phyloP scores from a whole-genome alignment of 2,329 filamentous ascomycete genomes.

The Calycina herbarum region DNA sequence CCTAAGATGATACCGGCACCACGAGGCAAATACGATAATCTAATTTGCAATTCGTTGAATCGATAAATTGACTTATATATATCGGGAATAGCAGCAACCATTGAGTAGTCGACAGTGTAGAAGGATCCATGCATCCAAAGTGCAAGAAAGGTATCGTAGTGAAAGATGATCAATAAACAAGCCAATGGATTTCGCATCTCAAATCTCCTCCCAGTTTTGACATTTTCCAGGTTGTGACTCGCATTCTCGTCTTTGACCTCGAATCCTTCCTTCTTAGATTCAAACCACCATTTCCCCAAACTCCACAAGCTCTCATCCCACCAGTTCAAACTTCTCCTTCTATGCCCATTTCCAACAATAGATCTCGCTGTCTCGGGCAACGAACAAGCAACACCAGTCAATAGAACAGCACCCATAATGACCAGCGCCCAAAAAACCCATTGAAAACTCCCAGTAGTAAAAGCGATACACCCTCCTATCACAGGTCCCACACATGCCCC shows the following conservation, averaged over 20 bases:
- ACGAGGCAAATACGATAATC: conserved; percentile 22
- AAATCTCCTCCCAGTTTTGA: conserved; percentile 19
- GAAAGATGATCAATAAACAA: conserved; percentile 1
- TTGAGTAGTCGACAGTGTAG: background rate
- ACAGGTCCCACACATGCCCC: conserved; percentile 34
- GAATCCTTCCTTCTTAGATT: background rate
- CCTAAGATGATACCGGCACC: conserved; percentile 9
- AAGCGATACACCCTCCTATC: conserved; percentile 26
- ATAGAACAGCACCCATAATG: conserved; percentile 38
- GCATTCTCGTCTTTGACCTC: background rate
- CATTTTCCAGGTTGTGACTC: background rate
- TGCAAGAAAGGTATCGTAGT: conserved; percentile 1
- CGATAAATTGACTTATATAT: conserved; percentile 46
- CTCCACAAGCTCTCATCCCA: background rate
- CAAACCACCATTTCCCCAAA: no score
- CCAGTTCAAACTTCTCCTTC: background rate
- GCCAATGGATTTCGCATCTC: conserved; percentile 4
- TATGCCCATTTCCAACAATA: conserved; percentile 41
- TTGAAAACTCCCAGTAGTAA: conserved; percentile 36
- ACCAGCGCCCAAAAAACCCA: conserved; percentile 41
- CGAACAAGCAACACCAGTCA: conserved; percentile 39
- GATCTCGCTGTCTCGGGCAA: conserved; percentile 44
- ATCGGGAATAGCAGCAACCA: conserved; percentile 42
- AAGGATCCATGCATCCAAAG: background rate
- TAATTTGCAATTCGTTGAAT: conserved; percentile 38